Evolutionary conservation across 805 yeast species (phyloP).

Genomic region (Scheffersomyces ergatensis): DNA sequence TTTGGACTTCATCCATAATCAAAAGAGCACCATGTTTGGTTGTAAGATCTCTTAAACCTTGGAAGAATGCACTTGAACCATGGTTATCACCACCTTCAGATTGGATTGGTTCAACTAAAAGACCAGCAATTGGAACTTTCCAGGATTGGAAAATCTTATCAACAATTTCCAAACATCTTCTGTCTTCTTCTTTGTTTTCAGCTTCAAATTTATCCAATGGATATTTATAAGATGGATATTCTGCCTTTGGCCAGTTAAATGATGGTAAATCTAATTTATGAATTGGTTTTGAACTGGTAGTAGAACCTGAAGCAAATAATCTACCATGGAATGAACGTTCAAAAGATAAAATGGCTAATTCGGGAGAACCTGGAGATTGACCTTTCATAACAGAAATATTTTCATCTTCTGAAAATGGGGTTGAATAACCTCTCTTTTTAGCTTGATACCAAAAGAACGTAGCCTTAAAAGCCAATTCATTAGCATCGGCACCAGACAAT

Average conservation of each 20-base stretch:
- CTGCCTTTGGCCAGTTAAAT: slow-evolving; percentile 96
- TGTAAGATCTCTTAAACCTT: slow-evolving; percentile 76
- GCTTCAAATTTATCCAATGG: slow-evolving; percentile 70
- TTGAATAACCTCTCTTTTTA: slow-evolving; percentile 59
- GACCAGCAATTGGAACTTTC: slow-evolving; percentile 81
- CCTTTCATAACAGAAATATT: slow-evolving; percentile 73
- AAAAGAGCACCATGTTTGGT: slow-evolving; percentile 65
- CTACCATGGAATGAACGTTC: slow-evolving; percentile 93
- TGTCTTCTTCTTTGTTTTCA: slow-evolving; percentile 74
- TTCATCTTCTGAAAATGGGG: slow-evolving; percentile 68
- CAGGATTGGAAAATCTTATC: slow-evolving; percentile 68
- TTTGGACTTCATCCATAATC: slow-evolving; percentile 86
- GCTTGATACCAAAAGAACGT: slow-evolving; percentile 79
- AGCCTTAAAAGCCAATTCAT: slow-evolving; percentile 86
- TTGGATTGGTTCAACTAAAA: slow-evolving; percentile 88
- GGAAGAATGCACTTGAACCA: slow-evolving; percentile 75
- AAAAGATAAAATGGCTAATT: slow-evolving; percentile 81
- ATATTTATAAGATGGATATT: slow-evolving; percentile 80
- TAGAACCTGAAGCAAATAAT: slow-evolving; percentile 85
- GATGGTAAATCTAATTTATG: slow-evolving; percentile 93
- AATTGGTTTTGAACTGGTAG: slow-evolving; percentile 91
- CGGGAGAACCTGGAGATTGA: slow-evolving; percentile 85
- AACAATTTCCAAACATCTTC: slow-evolving; percentile 72
- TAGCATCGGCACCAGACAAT: slow-evolving; percentile 83
- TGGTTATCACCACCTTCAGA: slow-evolving; percentile 93